Evolutionary conservation across 2,329 filamentous ascomycete species (phyloP).

Genomic region (Apiospora kogelbergensis): DNA sequence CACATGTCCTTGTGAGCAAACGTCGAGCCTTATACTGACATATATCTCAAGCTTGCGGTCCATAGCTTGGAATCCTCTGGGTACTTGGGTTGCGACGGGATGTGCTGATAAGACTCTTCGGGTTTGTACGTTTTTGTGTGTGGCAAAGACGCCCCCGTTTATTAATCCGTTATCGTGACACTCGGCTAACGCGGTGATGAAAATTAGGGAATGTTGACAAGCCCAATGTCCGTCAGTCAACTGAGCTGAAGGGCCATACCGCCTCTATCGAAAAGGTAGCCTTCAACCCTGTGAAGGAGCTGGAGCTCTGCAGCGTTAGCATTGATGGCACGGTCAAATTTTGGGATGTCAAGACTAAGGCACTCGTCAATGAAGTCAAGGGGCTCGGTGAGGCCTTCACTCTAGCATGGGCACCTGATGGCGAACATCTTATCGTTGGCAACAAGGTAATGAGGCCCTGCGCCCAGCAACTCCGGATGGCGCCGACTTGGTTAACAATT

Average conservation of each 20-base stretch:
- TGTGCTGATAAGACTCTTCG: slow-evolving; percentile 68
- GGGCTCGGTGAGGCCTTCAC: slow-evolving; percentile 67
- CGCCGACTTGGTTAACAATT: neutral
- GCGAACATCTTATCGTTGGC: slow-evolving; percentile 68
- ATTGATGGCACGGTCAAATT: slow-evolving; percentile 73
- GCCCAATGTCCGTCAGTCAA: slow-evolving; percentile 70
- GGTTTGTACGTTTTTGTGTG: slow-evolving; percentile 57
- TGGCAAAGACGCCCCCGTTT: neutral
- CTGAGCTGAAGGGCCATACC: slow-evolving; percentile 69
- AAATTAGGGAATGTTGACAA: slow-evolving; percentile 71
- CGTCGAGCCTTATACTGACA: neutral
- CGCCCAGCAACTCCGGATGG: neutral
- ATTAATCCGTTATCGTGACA: neutral
- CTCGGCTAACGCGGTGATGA: neutral
- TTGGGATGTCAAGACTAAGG: slow-evolving; percentile 77
- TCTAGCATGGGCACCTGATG: slow-evolving; percentile 73
- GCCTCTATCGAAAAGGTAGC: slow-evolving; percentile 71
- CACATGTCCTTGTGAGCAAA: neutral
- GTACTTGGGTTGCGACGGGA: slow-evolving; percentile 81
- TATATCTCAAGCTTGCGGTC: slow-evolving; percentile 63
- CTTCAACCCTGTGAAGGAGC: slow-evolving; percentile 76
- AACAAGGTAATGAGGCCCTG: slow-evolving; percentile 56
- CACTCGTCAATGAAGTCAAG: slow-evolving; percentile 68
- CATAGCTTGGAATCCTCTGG: slow-evolving; percentile 86
- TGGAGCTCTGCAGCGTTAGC: slow-evolving; percentile 73